phyloP scores from a whole-genome alignment of 768 basidiomycete species.

The Phylloporus sp. region DNA sequence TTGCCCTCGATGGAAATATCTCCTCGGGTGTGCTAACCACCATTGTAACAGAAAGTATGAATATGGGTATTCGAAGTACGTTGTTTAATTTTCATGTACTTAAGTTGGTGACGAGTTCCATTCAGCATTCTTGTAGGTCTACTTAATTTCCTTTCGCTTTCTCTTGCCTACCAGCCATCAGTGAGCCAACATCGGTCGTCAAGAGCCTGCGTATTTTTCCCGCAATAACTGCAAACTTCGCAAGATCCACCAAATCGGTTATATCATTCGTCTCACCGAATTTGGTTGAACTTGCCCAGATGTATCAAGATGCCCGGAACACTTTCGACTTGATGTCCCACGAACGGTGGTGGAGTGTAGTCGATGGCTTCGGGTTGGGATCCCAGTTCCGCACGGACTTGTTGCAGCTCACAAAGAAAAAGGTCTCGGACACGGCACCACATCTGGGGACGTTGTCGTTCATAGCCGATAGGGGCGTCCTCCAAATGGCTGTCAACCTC shows the following conservation, averaged over 20 bases:
- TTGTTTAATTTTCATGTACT: conserved; percentile 1
- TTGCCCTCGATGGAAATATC: conserved; percentile 77
- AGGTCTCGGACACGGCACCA: conserved; percentile 37
- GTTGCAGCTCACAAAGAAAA: conserved; percentile 49
- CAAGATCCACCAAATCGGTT: conserved; percentile 36
- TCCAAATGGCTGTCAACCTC: conserved; percentile 75
- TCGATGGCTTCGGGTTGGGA: conserved; percentile 64
- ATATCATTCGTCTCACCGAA: conserved; percentile 83
- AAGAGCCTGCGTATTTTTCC: conserved; percentile 73
- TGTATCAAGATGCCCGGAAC: conserved; percentile 48
- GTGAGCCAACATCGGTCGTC: conserved; percentile 89
- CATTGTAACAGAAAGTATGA: conserved; percentile 49
- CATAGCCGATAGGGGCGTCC: conserved; percentile 64
- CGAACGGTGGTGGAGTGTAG: conserved; percentile 56
- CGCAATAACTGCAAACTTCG: conserved; percentile 43
- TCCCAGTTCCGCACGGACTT: conserved; percentile 63
- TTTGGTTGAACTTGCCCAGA: conserved; percentile 62
- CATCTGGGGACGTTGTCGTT: conserved; percentile 49
- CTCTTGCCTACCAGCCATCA: conserved; percentile 27
- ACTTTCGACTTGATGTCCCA: conserved; percentile 50
- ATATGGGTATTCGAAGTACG: conserved; percentile 51
- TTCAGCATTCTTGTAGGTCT: conserved; percentile 70
- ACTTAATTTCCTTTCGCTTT: not conserved
- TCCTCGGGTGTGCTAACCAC: conserved; percentile 46
- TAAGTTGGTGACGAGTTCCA: conserved; percentile 1